Evolutionary conservation across 225 moss, liverwort and hornwort species (phyloP), one percentile per base, ranked within the genome.

Genomic region (Marchantia paleacea): DNA sequence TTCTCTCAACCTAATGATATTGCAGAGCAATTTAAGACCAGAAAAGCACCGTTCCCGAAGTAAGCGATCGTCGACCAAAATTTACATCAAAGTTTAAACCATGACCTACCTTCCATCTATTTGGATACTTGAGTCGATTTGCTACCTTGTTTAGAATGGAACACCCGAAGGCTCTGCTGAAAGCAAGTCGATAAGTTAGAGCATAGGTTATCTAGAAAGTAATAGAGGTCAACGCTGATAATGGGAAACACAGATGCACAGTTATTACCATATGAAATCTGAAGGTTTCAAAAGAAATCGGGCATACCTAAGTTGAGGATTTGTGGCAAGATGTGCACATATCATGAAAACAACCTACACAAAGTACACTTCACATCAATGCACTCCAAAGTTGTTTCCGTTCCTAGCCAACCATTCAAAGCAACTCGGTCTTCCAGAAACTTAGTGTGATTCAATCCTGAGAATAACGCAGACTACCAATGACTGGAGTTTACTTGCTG

Each of bases 341-440:
- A 99, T 79, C 85, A 92, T 92, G 77, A 95, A 99, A 69, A 94
- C 87, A 62, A 89, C 92, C 94, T 97, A 93, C 65, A 51, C 66
- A 61, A 39, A 63, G 19, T 50, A 48, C 13, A 19, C 0, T 47
- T 73, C 19, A 70, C 12, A n/a, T 52, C n/a, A 73, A 26, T 13
- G 66, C 28, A 28, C 66, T 29, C 66, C 3, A 14, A 66, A 6
- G 10, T 29, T 12, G 66, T 6, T 66, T 25, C 14, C 66, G 29
- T 28, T 19, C 20, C 14, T 61, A 61, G 6, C 13, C 58, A 57
- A 57, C 13, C 57, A 57, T 57, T 39, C 57, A 9, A 57, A 57
- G 19, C 13, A 57, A 57, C 19, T 9, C 57, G 57, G 57, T 12
- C 1, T 57, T 57, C 14, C 57, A 12, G 2, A 3, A 57, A 57